Conservation (phyloP, 2,329 filamentous ascomycete species). For the Diaporthe sp. region DNA sequence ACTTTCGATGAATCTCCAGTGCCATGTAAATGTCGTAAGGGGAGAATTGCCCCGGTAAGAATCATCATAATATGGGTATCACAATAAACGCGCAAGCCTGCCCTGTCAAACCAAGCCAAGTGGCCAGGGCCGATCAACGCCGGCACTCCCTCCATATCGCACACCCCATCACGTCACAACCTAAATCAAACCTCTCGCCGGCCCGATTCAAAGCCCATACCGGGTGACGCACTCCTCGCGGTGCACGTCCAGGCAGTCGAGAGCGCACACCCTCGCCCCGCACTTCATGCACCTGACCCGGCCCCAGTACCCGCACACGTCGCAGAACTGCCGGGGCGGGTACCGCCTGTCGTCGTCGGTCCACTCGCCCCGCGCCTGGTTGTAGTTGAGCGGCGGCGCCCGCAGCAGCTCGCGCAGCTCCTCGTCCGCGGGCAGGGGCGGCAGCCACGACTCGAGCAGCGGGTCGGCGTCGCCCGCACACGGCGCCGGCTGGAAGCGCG, state of each 20-base stretch:
- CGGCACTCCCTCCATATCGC: neutral
- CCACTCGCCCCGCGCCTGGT: constrained; percentile 69
- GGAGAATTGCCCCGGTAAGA: neutral
- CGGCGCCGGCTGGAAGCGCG: constrained; percentile 49
- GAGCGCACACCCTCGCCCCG: constrained; percentile 81
- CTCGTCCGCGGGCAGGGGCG: constrained; percentile 68
- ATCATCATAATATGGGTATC: constrained; percentile 30
- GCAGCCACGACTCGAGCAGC: constrained; percentile 70
- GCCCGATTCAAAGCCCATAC: constrained; percentile 62
- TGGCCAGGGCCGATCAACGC: neutral
- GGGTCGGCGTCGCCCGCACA: constrained; percentile 68
- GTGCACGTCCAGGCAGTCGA: constrained; percentile 81
- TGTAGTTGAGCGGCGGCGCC: constrained; percentile 76
- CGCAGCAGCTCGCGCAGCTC: constrained; percentile 75
- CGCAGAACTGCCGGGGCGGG: constrained; percentile 71
- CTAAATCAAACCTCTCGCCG: neutral
- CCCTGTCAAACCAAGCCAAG: neutral
- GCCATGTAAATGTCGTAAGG: neutral
- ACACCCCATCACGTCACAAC: neutral
- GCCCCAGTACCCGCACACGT: constrained; percentile 87
- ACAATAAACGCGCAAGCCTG: constrained; percentile 19
- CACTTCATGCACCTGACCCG: constrained; percentile 82
- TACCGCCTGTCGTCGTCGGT: constrained; percentile 50
- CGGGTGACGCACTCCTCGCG: constrained; percentile 78
- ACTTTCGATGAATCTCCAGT: neutral